Conservation (phyloP, 306 rosid genomes). For the Corylus avellana region DNA sequence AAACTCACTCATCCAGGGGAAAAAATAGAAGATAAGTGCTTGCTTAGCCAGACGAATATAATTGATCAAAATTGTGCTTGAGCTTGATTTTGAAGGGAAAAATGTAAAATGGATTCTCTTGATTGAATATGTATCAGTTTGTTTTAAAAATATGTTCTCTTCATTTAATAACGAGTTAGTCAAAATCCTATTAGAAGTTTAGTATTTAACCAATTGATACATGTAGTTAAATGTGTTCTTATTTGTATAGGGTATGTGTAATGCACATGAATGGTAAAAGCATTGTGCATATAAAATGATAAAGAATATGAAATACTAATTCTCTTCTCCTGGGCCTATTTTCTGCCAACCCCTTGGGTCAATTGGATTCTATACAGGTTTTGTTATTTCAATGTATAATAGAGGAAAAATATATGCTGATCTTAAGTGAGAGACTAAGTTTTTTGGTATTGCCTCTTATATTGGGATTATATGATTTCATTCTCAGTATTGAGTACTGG, state of each 20-base stretch:
- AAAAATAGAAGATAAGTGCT: not conserved
- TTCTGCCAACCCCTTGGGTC: not conserved
- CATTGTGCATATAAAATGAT: not conserved
- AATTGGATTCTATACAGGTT: not conserved
- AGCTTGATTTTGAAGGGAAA: not conserved
- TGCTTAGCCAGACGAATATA: not conserved
- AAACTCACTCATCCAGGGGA: no score
- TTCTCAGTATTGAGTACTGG: slow-evolving; percentile 88
- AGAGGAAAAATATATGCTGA: not conserved
- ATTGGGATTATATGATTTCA: slow-evolving; percentile 22
- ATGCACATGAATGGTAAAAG: not conserved
- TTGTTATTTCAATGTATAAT: not conserved
- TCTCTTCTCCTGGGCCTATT: not conserved
- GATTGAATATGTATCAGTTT: no score
- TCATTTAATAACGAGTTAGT: not conserved
- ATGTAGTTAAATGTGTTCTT: not conserved
- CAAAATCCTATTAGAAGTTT: not conserved
- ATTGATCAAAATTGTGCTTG: not conserved
- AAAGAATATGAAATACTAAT: not conserved
- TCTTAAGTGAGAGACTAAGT: not conserved
- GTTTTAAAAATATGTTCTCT: no score
- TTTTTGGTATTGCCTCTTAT: slow-evolving; percentile 3
- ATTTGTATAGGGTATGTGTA: not conserved
- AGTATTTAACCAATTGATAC: not conserved
- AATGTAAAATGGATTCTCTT: no score